Base-by-base conservation (phyloP, 1,284 basidiomycete genomes). In the Malassezia equina region DNA sequence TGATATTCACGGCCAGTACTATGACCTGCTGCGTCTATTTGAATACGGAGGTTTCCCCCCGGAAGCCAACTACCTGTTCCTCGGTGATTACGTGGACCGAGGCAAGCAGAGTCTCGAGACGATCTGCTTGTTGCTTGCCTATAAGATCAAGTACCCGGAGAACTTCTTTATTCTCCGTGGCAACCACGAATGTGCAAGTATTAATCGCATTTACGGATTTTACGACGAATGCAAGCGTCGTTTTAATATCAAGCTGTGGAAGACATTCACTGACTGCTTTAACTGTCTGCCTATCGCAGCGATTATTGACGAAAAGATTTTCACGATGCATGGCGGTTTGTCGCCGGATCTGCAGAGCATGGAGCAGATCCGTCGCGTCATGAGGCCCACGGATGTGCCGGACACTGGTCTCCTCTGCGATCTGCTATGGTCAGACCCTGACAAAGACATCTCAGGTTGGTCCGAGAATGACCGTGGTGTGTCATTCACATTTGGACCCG, bases 371-470 rank as follows among this genome's bases (percentile, higher is more conserved):
- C 82, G 94, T 76, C 83, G 93, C 75, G 91, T 98, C 47, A 96
- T 96, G 93, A 81, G 93, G 79, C 94, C 93, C 34, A 98, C 93
- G 57, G 93, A 98, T 77, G 93, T 98, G 51, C 93, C 94, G 62
- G 93, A 98, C 78, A 95, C 90, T 62, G 91, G 90, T 88, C 81
- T 96, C 52, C 82, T 98, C 43, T 96, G 90, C 76, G 93, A 98
- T 77, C 81, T 98, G 57, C 79, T 98, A 66, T 98, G 93, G 93
- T 96, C 93, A 56, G 93, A 98, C 79, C 93, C 93, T 40, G 93
- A 96, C 80, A 96, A 98, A 78, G 93, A 96, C 75, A 95, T 96
- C 71, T 93, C 90, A 25, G 93, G 91, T 9, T 98, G 93, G 93
- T 91, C 88, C 75, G 93, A 98, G 79, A 98, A 98, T 76, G 93